Conservation (phyloP, 441 rosid species). For the Mallotus japonicus region DNA sequence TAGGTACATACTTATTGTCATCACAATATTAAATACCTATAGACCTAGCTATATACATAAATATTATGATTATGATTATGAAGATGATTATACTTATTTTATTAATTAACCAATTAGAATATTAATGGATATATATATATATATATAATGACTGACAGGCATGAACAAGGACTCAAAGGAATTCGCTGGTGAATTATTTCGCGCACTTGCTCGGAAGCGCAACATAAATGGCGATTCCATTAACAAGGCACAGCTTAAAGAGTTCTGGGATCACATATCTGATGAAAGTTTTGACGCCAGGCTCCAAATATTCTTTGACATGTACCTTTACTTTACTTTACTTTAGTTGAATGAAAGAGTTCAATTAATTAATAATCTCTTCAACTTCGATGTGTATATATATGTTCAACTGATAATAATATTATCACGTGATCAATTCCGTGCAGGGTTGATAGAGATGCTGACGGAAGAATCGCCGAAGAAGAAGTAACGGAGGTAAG, state of each 20-base stretch:
- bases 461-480: slow-evolving; percentile 78
- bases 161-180: slow-evolving; percentile 86
- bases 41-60: too few species aligned
- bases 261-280: slow-evolving; percentile 74
- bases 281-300: slow-evolving; percentile 86
- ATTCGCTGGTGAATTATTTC: slow-evolving; percentile 68
- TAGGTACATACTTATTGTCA: slow-evolving; percentile 37
- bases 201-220: slow-evolving; percentile 63
- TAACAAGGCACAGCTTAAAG: slow-evolving; percentile 56
- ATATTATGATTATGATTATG: too few species aligned
- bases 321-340: slow-evolving; percentile 30
- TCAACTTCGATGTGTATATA: too few species aligned
- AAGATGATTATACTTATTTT: too few species aligned
- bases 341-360: too few species aligned
- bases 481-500: slow-evolving; percentile 84
- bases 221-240: slow-evolving; percentile 60
- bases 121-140: too few species aligned
- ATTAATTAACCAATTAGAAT: too few species aligned
- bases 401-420: too few species aligned
- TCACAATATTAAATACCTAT: too few species aligned
- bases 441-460: slow-evolving; percentile 87
- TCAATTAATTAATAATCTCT: too few species aligned
- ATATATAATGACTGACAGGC: slow-evolving; percentile 32
- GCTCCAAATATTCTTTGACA: slow-evolving; percentile 88
- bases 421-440: neutral